Conservation (phyloP, 2,329 filamentous ascomycete genomes). For the Scopulariopsis brevicaulis region DNA sequence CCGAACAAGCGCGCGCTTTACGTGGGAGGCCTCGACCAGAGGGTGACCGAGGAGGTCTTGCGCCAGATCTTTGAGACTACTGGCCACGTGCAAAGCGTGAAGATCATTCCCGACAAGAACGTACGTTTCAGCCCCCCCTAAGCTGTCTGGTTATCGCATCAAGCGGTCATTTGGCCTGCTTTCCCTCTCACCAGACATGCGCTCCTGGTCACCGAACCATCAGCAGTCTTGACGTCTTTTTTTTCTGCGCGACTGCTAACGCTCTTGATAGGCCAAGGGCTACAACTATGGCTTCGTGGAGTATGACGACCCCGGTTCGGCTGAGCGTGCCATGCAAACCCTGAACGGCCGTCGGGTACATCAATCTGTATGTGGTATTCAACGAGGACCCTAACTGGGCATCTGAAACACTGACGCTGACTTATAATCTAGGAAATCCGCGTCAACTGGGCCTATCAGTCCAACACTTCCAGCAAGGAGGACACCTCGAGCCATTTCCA, state of each 20-base stretch:
- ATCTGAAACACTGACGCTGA: neutral
- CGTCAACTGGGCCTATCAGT: conserved; percentile 99
- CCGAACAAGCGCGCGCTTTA: conserved; percentile 98
- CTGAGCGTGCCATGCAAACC: conserved; percentile 94
- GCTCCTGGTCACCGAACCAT: neutral
- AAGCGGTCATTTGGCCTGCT: neutral
- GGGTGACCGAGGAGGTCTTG: conserved; percentile 91
- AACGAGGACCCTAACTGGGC: neutral
- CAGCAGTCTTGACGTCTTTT: neutral
- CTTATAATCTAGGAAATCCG: conserved; percentile 74
- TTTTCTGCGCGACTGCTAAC: neutral
- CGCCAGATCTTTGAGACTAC: conserved; percentile 98
- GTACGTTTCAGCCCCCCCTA: conserved; percentile 45
- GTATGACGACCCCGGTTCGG: conserved; percentile 93
- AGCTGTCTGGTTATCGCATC: neutral
- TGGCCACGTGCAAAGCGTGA: conserved; percentile 95
- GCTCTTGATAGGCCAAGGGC: conserved; percentile 61
- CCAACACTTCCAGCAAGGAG: conserved; percentile 87
- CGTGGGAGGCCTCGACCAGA: conserved; percentile 85
- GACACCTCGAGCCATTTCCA: conserved; percentile 98
- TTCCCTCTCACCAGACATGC: neutral
- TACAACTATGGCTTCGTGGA: conserved; percentile 99
- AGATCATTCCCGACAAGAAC: conserved; percentile 99
- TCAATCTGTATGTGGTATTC: conserved; percentile 60
- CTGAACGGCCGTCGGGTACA: conserved; percentile 92